These are phyloP conservation scores for Cladosporium sp. DNA, from an alignment of 2,329 filamentous ascomycete species.

Conservation along the genomic window DNA sequence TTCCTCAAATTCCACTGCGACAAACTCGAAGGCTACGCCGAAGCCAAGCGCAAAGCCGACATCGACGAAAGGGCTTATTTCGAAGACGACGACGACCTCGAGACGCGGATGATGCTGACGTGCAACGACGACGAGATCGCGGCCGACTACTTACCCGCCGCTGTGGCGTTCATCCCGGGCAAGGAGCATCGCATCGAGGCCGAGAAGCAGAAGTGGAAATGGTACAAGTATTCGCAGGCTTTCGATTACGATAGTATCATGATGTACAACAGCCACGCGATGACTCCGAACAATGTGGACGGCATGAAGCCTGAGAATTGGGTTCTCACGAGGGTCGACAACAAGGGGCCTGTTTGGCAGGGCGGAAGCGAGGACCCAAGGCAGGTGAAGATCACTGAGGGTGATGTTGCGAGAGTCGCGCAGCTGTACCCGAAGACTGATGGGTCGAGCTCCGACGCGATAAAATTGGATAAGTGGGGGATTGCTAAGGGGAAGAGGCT, in stretches of 20 bases:
- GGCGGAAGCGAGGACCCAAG: constrained; percentile 10
- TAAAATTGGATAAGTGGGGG: not conserved
- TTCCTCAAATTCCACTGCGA: constrained; percentile 10
- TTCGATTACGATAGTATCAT: constrained; percentile 22
- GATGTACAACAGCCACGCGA: constrained; percentile 16
- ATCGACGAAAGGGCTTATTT: constrained; percentile 11
- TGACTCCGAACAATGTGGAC: not conserved
- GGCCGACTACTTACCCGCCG: constrained; percentile 4
- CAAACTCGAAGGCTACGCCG: constrained; percentile 11
- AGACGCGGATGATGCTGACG: not conserved
- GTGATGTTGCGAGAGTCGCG: constrained; percentile 15
- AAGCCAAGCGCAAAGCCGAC: constrained; percentile 2
- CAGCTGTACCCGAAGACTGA: constrained; percentile 15
- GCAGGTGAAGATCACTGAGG: constrained; percentile 8
- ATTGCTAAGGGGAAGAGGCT: not conserved
- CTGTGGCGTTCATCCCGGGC: constrained; percentile 4
- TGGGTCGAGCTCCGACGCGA: not conserved
- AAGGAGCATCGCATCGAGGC: not conserved
- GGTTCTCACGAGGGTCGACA: constrained; percentile 10
- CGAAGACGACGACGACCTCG: not conserved
- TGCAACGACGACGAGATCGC: constrained; percentile 16
- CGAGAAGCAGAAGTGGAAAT: not conserved
- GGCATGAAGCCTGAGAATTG: not conserved
- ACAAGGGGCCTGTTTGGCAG: constrained; percentile 5
- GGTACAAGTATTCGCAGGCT: not conserved